Evolutionary conservation across 2,329 filamentous ascomycete genomes (phyloP), one percentile per base, ranked within the genome.

Genomic region (Fusarium multiceps): DNA sequence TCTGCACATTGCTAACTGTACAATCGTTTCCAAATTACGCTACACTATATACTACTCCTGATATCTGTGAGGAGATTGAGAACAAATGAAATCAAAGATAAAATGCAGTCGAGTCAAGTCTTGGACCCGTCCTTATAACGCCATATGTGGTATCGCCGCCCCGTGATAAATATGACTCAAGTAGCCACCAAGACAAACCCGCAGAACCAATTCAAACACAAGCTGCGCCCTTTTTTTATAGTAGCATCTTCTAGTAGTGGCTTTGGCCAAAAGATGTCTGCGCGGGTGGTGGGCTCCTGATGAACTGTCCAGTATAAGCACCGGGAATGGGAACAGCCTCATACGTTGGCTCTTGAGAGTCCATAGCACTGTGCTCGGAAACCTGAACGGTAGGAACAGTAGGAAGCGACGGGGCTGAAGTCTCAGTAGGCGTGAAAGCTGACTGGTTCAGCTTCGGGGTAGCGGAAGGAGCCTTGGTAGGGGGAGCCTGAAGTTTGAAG

Each of bases 401-500:
- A 41, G 80, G 78, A 59, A 66, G 61, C 37, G 79, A 78, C 53
- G 69, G 59, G 12, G 72, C 71, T 75, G 80, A 67, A 71, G 84
- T 72, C 59, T 79, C 75, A 68, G 83, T 77, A 2, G 87, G 82
- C 23, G 86, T 85, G 78, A 96, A 93, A 42, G 85, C 88, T 21
- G 84, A 85, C 74, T 91, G 89, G 41, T 82, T 80, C 56, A 87
- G 81, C 80, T 89, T 92, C 28, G 93, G 93, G 0, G 93, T 96
- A 9, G 93, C 90, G 59, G 88, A 87, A 55, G 92, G 92, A 49
- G 94, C 88, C 79, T 92, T 93, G 79, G 86, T 85, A 0, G 95
- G 95, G 42, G 95, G 94, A 20, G 94, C 86, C 83, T 97, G 93
- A 43, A 98, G 89, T 77, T 92, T 90, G 86, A 98, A 98, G n/a